A percentile compares a stretch with the other conserved stretches of the same genome.
Evolutionary conservation across 208 protist species (phyloP).

Genomic region (Trichomonas vaginalis): DNA sequence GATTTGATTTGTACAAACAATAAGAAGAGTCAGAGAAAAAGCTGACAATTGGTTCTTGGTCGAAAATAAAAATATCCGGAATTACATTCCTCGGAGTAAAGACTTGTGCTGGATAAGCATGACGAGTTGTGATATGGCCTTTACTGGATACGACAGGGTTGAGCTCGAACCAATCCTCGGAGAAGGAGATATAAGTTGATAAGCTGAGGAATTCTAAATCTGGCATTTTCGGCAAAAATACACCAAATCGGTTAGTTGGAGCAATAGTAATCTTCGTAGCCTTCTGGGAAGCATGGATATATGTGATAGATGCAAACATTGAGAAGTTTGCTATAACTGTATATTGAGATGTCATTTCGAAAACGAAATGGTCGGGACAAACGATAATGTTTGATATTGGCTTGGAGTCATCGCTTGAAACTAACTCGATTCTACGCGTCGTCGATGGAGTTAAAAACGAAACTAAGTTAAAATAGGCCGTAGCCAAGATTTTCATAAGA

Average conservation of each 20-base stretch:
- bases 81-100: not conserved
- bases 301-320: not conserved
- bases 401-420: not conserved
- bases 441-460: not conserved
- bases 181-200: not conserved
- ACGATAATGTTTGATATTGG: not conserved
- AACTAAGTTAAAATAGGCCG: not conserved
- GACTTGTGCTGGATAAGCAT: not conserved
- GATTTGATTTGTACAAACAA: not conserved
- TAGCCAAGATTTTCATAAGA: not conserved
- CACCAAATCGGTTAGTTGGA: not conserved
- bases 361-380: not conserved
- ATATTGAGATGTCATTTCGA: not conserved
- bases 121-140: not conserved
- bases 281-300: not conserved
- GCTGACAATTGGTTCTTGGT: not conserved
- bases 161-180: not conserved
- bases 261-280: not conserved
- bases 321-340: not conserved
- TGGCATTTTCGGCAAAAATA: not conserved
- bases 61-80: not conserved
- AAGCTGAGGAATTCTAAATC: not conserved
- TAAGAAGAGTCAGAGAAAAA: not conserved
- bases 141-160: not conserved
- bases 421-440: not conserved